A percentile compares a stretch with the other conserved stretches of the same genome.
Evolutionary conservation across 225 moss, liverwort and hornwort species (phyloP).

Genomic region (Marchantia paleacea): DNA sequence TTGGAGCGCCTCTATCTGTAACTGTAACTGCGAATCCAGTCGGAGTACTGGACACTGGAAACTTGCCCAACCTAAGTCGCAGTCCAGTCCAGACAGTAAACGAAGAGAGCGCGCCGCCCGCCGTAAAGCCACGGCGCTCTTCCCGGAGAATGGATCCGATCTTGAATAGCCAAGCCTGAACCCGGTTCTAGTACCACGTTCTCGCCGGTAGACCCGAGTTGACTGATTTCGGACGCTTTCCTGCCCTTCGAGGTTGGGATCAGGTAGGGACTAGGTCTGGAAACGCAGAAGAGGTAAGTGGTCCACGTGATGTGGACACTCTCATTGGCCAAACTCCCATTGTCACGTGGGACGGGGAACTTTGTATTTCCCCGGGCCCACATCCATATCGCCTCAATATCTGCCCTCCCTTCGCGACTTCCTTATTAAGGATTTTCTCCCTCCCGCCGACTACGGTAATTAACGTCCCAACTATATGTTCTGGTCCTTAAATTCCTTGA

Average conservation of each 20-base stretch:
- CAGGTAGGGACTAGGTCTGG: neutral
- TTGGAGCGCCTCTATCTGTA: too few species aligned
- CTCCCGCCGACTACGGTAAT: neutral
- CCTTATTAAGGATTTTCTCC: constrained; percentile 1
- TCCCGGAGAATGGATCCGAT: constrained; percentile 2
- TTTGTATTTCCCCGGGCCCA: neutral
- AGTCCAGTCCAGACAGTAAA: neutral
- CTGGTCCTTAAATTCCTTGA: neutral
- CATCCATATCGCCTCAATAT: neutral
- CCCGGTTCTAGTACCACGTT: neutral
- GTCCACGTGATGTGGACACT: neutral
- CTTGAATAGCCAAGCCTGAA: neutral
- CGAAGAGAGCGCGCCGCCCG: constrained; percentile 10
- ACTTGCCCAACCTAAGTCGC: neutral
- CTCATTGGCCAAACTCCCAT: neutral
- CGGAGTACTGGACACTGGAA: too few species aligned
- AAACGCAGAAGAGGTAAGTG: neutral
- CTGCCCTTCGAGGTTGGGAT: neutral
- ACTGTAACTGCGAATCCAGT: too few species aligned
- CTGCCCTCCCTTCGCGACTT: neutral
- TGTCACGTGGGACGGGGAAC: neutral
- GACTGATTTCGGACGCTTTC: neutral
- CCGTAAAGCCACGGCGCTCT: constrained; percentile 3
- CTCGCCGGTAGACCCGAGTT: constrained; percentile 8
- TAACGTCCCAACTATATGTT: neutral